A percentile compares a stretch with the other conserved stretches of the same genome.
Evolutionary conservation across 495 filamentous ascomycete genomes (phyloP).

Genomic region (Hypoxylon lenormandii): DNA sequence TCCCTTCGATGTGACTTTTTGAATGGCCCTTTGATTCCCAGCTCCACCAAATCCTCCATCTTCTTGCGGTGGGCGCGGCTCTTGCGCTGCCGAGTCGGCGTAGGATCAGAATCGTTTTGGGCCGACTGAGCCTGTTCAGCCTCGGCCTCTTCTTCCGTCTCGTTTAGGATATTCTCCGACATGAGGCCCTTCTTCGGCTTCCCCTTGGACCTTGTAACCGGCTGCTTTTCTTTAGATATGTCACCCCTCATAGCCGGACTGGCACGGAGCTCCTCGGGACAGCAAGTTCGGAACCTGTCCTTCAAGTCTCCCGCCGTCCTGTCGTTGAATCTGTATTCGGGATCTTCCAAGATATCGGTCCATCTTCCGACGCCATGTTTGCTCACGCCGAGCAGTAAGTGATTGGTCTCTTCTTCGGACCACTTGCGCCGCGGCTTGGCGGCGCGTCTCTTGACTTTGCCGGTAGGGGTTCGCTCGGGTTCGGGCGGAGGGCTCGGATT

Average conservation of each 20-base stretch:
- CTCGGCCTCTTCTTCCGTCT: slow-evolving; percentile 51
- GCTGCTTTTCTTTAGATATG: slow-evolving; percentile 26
- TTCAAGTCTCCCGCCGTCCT: slow-evolving; percentile 85
- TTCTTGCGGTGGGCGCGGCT: slow-evolving; percentile 67
- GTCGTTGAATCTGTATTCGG: slow-evolving; percentile 78
- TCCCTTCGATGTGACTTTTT: slow-evolving; percentile 66
- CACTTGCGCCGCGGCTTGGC: slow-evolving; percentile 72
- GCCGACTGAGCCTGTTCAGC: slow-evolving; percentile 39
- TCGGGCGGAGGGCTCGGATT: slow-evolving; percentile 47
- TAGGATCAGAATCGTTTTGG: slow-evolving; percentile 45
- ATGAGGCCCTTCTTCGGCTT: slow-evolving; percentile 54
- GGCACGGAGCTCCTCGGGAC: slow-evolving; percentile 67
- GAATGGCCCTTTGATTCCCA: slow-evolving; percentile 68
- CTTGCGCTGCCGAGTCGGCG: slow-evolving; percentile 55
- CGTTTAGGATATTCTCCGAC: slow-evolving; percentile 63
- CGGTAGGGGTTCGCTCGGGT: slow-evolving; percentile 47
- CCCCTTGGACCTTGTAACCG: slow-evolving; percentile 37
- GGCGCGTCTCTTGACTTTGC: slow-evolving; percentile 57
- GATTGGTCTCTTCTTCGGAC: slow-evolving; percentile 85
- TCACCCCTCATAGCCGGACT: slow-evolving; percentile 40
- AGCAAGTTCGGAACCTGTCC: slow-evolving; percentile 84
- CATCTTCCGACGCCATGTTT: slow-evolving; percentile 88
- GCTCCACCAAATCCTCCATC: slow-evolving; percentile 65
- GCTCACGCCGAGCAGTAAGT: slow-evolving; percentile 78
- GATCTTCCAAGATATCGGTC: slow-evolving; percentile 83